Evolutionary conservation across 495 filamentous ascomycete species (phyloP).

Genomic region (Hyaloscypha hepaticicola): DNA sequence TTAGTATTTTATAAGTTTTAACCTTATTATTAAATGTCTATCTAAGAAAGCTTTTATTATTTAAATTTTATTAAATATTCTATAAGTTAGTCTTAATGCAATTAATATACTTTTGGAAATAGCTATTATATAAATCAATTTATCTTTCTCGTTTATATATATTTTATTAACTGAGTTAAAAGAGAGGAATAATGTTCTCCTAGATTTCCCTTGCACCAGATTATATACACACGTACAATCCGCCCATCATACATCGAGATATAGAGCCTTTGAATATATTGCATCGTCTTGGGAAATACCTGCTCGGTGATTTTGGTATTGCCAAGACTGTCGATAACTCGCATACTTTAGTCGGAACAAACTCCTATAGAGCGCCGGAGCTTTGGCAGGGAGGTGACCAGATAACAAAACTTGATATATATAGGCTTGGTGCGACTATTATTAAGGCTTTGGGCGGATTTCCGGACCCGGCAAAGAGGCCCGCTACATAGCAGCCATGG

Average conservation of each 20-base stretch:
- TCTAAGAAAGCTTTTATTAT: conserved; percentile 14
- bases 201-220: conserved; percentile 25
- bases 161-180: not conserved
- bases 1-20: conserved; percentile 11
- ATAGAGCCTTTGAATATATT: not conserved
- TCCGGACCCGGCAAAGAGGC: not conserved
- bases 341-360: conserved; percentile 16
- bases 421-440: not conserved
- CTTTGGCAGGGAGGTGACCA: not conserved
- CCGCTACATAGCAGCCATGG: not conserved
- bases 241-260: conserved; percentile 29
- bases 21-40: conserved; percentile 8
- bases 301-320: conserved; percentile 28
- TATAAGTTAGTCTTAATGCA: conserved; percentile 10
- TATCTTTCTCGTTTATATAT: not conserved
- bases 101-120: conserved; percentile 1
- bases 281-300: conserved; percentile 12
- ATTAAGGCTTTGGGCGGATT: not conserved
- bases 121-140: conserved; percentile 8
- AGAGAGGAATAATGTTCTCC: conserved; percentile 19
- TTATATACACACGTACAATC: conserved; percentile 22
- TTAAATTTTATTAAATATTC: conserved; percentile 12
- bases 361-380: not conserved
- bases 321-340: conserved; percentile 26
- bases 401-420: not conserved